Base-by-base conservation (phyloP, 208 protist species). In the Crithidia acanthocephali region DNA sequence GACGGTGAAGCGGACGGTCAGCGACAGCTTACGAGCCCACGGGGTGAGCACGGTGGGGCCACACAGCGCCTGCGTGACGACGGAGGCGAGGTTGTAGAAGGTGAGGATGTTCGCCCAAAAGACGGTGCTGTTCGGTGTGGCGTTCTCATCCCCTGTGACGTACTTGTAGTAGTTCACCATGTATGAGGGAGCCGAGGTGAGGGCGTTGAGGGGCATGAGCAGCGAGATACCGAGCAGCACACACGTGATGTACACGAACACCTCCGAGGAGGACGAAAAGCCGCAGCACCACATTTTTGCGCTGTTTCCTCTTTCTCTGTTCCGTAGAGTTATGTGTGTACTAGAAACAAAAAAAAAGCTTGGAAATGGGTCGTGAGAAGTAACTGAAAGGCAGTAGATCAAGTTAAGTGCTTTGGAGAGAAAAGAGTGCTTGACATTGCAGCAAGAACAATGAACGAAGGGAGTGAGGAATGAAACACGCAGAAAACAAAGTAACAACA, bases 141-240 rank as follows among this genome's bases (percentile, higher is more conserved):
- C 83, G 32, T 89, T 23, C 32, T 63, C 53, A 60, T 89, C 58
- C 44, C 76, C 76, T 2, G 87, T 82, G 2, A 92, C 84, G 64
- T 91, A 95, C 70, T 89, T 88, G 84, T 92, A 91, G 81, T 93
- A 95, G 58, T 93, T 67, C 8, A 87, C 33, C 77, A 97, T 95
- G 79, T 93, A 98, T 16, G 65, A 37, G 0, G 86, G 90, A 6
- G 91, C 91, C 1, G 88, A 94, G 28, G 88, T 90, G 35, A 97
- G 83, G 32, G 85, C 84, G 50, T 97, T 97, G 55, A 95, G 85
- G 3, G 93, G 92, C 82, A 97, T 96, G 22, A 98, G 76, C 42
- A 91, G 69, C 20, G 91, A 91, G 25, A 94, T 76, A 25, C 95
- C 95, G n/a, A 94, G 80, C 27, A 95, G 23, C 18, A 96, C 66